Percentiles rank a stretch among this genome's conserved stretches.
Conservation (phyloP, 441 rosid genomes). For the Populus hybrid region DNA sequence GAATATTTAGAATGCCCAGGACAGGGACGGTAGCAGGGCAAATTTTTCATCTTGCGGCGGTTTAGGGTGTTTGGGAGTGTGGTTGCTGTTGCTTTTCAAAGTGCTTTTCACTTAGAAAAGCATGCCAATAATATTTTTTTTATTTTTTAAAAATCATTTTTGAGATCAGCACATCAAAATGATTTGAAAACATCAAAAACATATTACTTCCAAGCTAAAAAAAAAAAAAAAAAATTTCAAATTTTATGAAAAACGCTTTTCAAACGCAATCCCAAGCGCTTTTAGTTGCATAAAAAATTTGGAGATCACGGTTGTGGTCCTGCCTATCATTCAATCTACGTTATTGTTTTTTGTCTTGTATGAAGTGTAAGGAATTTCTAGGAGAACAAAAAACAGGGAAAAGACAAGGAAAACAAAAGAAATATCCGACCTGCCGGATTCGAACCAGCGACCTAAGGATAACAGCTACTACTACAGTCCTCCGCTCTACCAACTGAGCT, state of each 20-base stretch:
- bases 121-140: no score
- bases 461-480: conserved; percentile 37
- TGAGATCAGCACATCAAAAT: no score
- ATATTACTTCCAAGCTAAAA: no score
- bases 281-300: background rate
- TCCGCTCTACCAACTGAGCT: conserved; percentile 77
- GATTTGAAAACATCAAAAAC: no score
- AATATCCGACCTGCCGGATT: background rate
- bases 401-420: background rate
- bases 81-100: no score
- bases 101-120: no score
- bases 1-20: background rate
- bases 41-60: background rate
- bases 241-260: no score
- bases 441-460: background rate
- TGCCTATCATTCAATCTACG: background rate
- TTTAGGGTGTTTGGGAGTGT: no score
- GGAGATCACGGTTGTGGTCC: background rate
- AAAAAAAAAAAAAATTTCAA: no score
- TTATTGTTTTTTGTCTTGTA: background rate
- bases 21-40: background rate
- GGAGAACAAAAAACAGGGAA: background rate
- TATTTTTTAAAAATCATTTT: no score
- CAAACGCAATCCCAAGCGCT: no score
- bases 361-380: background rate